Base-by-base conservation (phyloP, 2,329 filamentous ascomycete species). In the Fusarium sacchari region DNA sequence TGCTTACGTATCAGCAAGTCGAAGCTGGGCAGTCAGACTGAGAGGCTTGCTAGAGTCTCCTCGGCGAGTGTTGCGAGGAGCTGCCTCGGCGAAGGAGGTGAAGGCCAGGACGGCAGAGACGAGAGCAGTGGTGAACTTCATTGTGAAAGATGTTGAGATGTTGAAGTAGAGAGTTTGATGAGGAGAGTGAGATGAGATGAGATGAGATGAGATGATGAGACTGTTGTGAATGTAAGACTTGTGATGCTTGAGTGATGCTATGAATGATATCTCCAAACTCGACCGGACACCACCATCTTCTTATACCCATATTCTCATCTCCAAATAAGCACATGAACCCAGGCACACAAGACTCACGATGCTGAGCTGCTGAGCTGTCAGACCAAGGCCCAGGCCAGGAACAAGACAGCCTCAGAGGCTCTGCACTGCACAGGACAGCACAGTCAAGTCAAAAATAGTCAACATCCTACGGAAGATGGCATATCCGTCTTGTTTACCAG, bases 61-160 rank as follows among this genome's bases (percentile, higher is more conserved):
- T 59, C 69, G 74, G 50, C 62, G 65, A 40, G 63, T 55, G 61
- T 65, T 77, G 32, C 49, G 62, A 53, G 76, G 76, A 61, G 78
- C 76, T 63, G 79, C 77, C 40, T 79, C 64, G 60, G 81, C 74
- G 26, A 80, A 55, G 42, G 83, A 80, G 68, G 81, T 79, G 60
- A 82, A 81, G 65, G 83, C 83, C 81, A 87, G 69, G 73, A 85
- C 75, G 78, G 82, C 77, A 43, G 82, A 76, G 66, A 81, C 74
- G 73, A 81, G 72, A 60, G 80, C 64, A 44, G 80, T 67, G n/a
- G 76, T 72, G 70, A 78, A 78, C 64, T 75, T 65, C 76, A 78
- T 76, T 60, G 74, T 83, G 79, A 81, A 79, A 49, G 76, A 83
- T 85, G 28, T 32, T 44, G 47, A 14, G 44, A 26, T 34, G 20